phyloP scores from a whole-genome alignment of 2,329 filamentous ascomycete species.

The Bipolaris zeicola region DNA sequence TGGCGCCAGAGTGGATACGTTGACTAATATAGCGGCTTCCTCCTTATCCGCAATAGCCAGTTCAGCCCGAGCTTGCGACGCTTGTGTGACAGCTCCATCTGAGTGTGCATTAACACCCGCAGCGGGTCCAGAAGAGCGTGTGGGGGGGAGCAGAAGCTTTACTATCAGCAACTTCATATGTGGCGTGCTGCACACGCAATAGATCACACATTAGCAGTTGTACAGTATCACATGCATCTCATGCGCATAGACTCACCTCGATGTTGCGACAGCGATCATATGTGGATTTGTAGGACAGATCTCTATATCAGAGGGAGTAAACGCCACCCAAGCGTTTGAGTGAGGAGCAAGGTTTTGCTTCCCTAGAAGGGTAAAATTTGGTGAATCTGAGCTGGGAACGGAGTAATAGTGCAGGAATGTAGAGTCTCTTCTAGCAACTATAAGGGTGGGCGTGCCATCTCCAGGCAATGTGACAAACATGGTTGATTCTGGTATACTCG shows the following conservation, averaged over 20 bases:
- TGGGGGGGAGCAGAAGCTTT: conserved; percentile 59
- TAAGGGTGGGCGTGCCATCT: conserved; percentile 52
- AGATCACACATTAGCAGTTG: not conserved
- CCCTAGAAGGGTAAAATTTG: conserved; percentile 51
- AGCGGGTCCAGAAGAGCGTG: conserved; percentile 8
- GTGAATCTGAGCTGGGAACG: conserved; percentile 27
- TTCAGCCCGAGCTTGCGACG: conserved; percentile 58
- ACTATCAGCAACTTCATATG: conserved; percentile 68
- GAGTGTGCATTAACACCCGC: conserved; percentile 9
- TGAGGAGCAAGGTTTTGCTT: conserved; percentile 66
- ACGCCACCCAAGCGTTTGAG: conserved; percentile 68
- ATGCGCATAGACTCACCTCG: conserved; percentile 34
- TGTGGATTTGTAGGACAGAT: conserved; percentile 60
- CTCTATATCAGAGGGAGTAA: conserved; percentile 64
- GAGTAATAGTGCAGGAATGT: conserved; percentile 64
- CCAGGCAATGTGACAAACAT: conserved; percentile 60
- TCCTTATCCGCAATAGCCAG: conserved; percentile 61
- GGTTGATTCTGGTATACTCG: conserved; percentile 63
- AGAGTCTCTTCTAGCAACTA: conserved; percentile 63
- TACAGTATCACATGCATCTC: not conserved
- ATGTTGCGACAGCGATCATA: conserved; percentile 65
- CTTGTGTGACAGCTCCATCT: conserved; percentile 51
- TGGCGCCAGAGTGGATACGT: conserved; percentile 65
- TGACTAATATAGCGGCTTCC: conserved; percentile 64
- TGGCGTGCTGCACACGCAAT: conserved; percentile 52